Evolutionary conservation across 2,329 filamentous ascomycete species (phyloP).

Genomic region (Zelopaecilomyces penicillatus): DNA sequence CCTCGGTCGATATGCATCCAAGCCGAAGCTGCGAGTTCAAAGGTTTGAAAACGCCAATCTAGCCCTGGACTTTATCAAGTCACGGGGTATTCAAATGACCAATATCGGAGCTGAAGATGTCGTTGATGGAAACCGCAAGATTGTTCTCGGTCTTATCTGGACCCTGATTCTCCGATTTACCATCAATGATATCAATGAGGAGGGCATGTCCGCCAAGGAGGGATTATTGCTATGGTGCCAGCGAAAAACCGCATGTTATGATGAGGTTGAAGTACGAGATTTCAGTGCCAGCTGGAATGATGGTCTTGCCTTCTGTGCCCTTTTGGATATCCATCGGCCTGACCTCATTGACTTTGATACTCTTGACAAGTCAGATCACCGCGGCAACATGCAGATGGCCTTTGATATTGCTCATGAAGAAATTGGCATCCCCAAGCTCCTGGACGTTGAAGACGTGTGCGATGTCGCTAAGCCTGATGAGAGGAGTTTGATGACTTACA

Average conservation of each 20-base stretch:
- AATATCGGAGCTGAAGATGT: slow-evolving; percentile 98
- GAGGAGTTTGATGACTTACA: slow-evolving; percentile 96
- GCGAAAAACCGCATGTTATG: slow-evolving; percentile 95
- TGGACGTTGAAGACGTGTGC: slow-evolving; percentile 97
- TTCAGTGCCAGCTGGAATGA: slow-evolving; percentile 97
- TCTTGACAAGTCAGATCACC: slow-evolving; percentile 87
- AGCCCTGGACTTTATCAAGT: slow-evolving; percentile 86
- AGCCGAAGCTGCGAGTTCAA: slow-evolving; percentile 92
- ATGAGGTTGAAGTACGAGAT: slow-evolving; percentile 90
- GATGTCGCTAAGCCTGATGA: slow-evolving; percentile 95
- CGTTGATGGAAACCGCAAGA: slow-evolving; percentile 95
- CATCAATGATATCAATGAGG: slow-evolving; percentile 96
- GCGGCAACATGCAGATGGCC: slow-evolving; percentile 94
- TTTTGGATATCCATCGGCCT: slow-evolving; percentile 92
- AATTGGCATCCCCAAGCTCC: slow-evolving; percentile 89
- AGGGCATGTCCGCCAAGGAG: slow-evolving; percentile 96
- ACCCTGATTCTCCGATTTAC: slow-evolving; percentile 96
- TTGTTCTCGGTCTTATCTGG: slow-evolving; percentile 96
- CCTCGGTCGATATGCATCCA: slow-evolving; percentile 91
- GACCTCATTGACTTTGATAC: slow-evolving; percentile 96
- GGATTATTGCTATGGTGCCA: slow-evolving; percentile 95
- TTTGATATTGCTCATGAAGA: slow-evolving; percentile 95
- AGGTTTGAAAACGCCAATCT: slow-evolving; percentile 97
- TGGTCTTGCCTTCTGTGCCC: slow-evolving; percentile 88
- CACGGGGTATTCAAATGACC: slow-evolving; percentile 87